Percentiles rank a stretch among this genome's conserved stretches.
These are phyloP conservation scores for Begonia loranthoides DNA, from an alignment of 306 rosid species.

Conservation along the genomic window DNA sequence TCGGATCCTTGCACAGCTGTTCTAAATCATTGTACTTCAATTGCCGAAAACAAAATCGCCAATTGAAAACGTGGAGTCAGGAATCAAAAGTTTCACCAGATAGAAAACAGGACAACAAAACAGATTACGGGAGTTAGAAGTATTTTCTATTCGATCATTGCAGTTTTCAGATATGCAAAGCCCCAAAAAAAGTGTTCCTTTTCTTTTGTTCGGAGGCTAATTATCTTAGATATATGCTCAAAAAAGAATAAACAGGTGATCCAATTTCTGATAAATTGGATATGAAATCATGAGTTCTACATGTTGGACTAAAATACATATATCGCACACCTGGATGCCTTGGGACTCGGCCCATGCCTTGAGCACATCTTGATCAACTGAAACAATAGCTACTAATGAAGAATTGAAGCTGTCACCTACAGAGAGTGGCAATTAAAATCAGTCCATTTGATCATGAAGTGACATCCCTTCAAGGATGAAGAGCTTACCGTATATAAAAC, in stretches of 20 bases:
- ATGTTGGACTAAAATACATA: neutral
- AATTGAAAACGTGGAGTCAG: constrained; percentile 3
- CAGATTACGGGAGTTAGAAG: too few relatives aligned
- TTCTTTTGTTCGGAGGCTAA: too few relatives aligned
- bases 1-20: constrained; percentile 80
- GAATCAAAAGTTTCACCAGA: too few relatives aligned
- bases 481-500: constrained; percentile 82
- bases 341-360: constrained; percentile 76
- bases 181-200: too few relatives aligned
- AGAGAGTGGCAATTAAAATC: constrained; percentile 11
- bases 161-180: too few relatives aligned
- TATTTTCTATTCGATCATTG: too few relatives aligned
- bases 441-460: constrained; percentile 2
- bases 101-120: too few relatives aligned
- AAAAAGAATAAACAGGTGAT: too few relatives aligned
- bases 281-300: neutral
- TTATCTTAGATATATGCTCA: too few relatives aligned
- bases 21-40: constrained; percentile 48
- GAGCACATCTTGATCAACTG: constrained; percentile 64
- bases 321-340: constrained; percentile 46
- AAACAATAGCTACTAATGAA: constrained; percentile 65
- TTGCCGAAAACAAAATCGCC: constrained; percentile 8
- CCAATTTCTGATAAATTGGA: too few relatives aligned
- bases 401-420: constrained; percentile 93
- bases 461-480: neutral